A percentile compares a stretch with the other conserved stretches of the same genome.
These are phyloP conservation scores for Penicillium brevicompactum DNA, from an alignment of 2,329 filamentous ascomycete species.

Conservation along the genomic window DNA sequence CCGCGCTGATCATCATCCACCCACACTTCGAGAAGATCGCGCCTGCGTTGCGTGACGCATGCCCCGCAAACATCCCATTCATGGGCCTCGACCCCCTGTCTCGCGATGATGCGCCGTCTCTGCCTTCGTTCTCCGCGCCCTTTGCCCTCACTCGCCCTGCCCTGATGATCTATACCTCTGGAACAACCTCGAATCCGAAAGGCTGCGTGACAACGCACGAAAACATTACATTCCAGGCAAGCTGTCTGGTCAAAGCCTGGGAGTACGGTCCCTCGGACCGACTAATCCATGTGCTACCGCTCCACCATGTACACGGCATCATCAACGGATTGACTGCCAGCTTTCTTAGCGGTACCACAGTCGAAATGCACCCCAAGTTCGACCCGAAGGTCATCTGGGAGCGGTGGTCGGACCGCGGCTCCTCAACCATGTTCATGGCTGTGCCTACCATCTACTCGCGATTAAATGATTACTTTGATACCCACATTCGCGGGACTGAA, in stretches of 20 bases:
- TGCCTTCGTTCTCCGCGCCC: conserved; percentile 36
- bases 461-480: conserved; percentile 49
- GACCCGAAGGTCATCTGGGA: conserved; percentile 50
- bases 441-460: conserved; percentile 56
- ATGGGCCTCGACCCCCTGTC: conserved; percentile 31
- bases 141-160: conserved; percentile 36
- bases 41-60: conserved; percentile 32
- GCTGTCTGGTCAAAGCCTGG: conserved; percentile 35
- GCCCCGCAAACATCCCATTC: conserved; percentile 32
- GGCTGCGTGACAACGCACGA: conserved; percentile 48
- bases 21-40: conserved; percentile 40
- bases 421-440: conserved; percentile 53
- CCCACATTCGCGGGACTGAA: conserved; percentile 39
- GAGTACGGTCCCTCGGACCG: conserved; percentile 41
- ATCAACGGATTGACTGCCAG: conserved; percentile 53
- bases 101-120: conserved; percentile 19
- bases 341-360: conserved; percentile 48
- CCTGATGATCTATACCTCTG: conserved; percentile 48
- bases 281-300: conserved; percentile 53
- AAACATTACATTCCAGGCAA: conserved; percentile 39
- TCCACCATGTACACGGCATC: conserved; percentile 55
- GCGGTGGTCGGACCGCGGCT: conserved; percentile 45
- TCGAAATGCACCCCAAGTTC: conserved; percentile 53
- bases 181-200: conserved; percentile 46
- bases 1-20: conserved; percentile 45